phyloP scores from a whole-genome alignment of 2,329 filamentous ascomycete species.

The Cordyceps cicadae region DNA sequence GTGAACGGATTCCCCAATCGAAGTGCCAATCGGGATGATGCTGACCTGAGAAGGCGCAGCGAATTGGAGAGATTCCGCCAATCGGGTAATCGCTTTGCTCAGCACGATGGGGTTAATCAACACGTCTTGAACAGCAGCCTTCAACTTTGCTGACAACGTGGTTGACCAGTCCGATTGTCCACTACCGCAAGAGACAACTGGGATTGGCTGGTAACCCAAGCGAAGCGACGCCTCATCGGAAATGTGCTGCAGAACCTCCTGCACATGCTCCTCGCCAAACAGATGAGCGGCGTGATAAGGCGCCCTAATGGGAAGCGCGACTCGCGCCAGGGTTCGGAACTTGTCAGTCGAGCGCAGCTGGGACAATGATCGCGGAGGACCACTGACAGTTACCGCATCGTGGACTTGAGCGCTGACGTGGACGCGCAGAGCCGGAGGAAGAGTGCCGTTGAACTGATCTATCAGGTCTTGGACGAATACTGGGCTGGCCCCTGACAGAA shows the following conservation, averaged over 20 bases:
- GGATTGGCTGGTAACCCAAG: background rate
- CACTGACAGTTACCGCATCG: background rate
- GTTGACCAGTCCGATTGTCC: background rate
- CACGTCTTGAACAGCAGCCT: background rate
- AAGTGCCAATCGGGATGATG: background rate
- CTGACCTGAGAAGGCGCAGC: background rate
- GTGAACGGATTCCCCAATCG: background rate
- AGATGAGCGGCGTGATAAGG: background rate
- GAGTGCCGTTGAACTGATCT: background rate
- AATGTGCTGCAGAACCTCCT: background rate
- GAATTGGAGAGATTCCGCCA: background rate
- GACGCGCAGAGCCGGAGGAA: background rate
- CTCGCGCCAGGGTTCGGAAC: background rate
- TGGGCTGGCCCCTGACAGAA: background rate
- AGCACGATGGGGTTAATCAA: background rate
- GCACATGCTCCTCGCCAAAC: background rate
- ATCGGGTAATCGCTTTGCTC: background rate
- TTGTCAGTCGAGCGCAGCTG: background rate
- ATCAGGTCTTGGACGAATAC: background rate
- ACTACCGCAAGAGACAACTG: background rate
- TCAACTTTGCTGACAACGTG: background rate
- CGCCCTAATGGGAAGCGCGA: background rate
- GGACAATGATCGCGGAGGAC: background rate
- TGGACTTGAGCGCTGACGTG: background rate
- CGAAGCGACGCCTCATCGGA: background rate